These are phyloP conservation scores for Eutypa lata DNA, from an alignment of 2,329 filamentous ascomycete genomes.

Conservation along the genomic window DNA sequence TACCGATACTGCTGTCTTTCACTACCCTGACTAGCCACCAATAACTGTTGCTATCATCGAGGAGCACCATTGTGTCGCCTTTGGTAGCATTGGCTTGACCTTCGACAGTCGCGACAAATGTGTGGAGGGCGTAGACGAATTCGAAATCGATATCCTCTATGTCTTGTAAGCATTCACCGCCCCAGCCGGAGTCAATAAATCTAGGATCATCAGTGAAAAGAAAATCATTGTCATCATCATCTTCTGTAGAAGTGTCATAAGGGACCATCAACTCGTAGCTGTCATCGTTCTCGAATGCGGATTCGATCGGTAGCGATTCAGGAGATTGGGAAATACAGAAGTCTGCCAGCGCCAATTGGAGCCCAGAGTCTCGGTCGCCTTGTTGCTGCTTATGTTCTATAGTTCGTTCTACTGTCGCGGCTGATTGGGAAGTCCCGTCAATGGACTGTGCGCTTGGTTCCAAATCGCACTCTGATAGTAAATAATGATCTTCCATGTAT, in stretches of 20 bases:
- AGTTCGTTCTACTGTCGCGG: conserved; percentile 4
- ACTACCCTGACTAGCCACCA: conserved; percentile 99
- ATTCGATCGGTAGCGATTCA: conserved; percentile 11
- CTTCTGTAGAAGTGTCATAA: conserved; percentile 43
- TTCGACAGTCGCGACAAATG: conserved; percentile 95
- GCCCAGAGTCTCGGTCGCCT: conserved; percentile 8
- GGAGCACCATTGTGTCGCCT: conserved; percentile 95
- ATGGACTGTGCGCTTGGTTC: conserved; percentile 10
- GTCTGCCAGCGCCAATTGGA: conserved; percentile 16
- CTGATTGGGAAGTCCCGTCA: conserved; percentile 6
- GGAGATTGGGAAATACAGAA: conserved; percentile 11
- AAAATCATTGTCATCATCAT: conserved; percentile 59
- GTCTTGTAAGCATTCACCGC: conserved; percentile 81
- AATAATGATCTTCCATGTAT: conserved; percentile 8
- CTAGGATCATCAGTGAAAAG: conserved; percentile 49
- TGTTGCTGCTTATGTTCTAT: conserved; percentile 2
- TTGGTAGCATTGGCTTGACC: conserved; percentile 98
- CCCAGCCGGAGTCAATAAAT: conserved; percentile 72
- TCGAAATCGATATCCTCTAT: conserved; percentile 99
- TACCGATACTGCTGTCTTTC: conserved; percentile 92
- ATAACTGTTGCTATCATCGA: conserved; percentile 98
- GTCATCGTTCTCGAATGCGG: conserved; percentile 19
- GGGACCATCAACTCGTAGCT: conserved; percentile 36
- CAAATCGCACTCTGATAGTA: conserved; percentile 5
- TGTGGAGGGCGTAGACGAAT: conserved; percentile 97